These are phyloP conservation scores for Hawksworthiomyces lignivorus DNA, from an alignment of 2,329 filamentous ascomycete genomes.

Conservation along the genomic window DNA sequence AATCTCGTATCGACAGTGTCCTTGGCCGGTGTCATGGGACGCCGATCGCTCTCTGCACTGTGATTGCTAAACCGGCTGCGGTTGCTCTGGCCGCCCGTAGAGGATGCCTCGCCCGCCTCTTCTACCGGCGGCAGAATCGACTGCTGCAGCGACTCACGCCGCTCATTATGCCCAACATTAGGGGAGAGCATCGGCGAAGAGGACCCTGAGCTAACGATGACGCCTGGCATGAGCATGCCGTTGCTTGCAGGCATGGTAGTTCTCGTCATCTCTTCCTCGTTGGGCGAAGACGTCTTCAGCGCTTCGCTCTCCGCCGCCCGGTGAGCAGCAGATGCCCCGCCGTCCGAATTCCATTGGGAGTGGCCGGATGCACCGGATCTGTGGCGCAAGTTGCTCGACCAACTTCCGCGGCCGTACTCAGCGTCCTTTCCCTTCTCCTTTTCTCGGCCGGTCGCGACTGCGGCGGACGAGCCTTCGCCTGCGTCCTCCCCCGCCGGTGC, in stretches of 20 bases:
- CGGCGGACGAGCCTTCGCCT: conserved; percentile 23
- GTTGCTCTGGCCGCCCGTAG: conserved; percentile 53
- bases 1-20: conserved; percentile 23
- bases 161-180: conserved; percentile 26
- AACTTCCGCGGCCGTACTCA: conserved; percentile 27
- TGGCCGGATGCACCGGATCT: conserved; percentile 10
- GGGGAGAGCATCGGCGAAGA: background rate
- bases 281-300: conserved; percentile 15
- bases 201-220: background rate
- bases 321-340: conserved; percentile 19
- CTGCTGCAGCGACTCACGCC: conserved; percentile 47
- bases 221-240: conserved; percentile 1
- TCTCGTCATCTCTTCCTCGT: conserved; percentile 1
- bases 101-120: conserved; percentile 73
- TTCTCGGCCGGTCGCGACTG: conserved; percentile 17
- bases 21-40: conserved; percentile 36
- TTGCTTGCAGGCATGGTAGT: background rate
- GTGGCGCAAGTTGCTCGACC: conserved; percentile 28
- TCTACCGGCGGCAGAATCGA: conserved; percentile 73
- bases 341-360: background rate
- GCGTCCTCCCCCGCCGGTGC: conserved; percentile 49
- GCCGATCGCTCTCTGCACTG: conserved; percentile 20
- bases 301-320: conserved; percentile 33
- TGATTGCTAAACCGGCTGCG: conserved; percentile 30
- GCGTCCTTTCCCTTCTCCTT: conserved; percentile 21